Evolutionary conservation across 2,329 filamentous ascomycete genomes (phyloP), one percentile per base, ranked within the genome.

Genomic region (Venturia nashicola): DNA sequence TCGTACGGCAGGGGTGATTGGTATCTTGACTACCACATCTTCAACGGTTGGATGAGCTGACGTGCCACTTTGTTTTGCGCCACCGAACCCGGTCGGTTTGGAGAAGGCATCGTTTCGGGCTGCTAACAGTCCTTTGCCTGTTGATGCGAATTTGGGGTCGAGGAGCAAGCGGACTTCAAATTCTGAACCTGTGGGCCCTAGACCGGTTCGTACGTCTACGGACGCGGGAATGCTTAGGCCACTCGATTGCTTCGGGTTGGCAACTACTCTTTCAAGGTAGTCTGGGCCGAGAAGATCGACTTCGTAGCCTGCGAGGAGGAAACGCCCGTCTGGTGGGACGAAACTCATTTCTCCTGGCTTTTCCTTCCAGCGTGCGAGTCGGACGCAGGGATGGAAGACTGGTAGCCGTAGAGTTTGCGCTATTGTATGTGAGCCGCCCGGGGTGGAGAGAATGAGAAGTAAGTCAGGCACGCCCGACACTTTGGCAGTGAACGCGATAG

Each of bases 381-480:
- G 83, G 9, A 99, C 94, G 70, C 94, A 97, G 0, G 94, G 94
- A 73, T 99, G 94, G 70, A 99, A 99, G 0, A 97, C 91, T 0
- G 93, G 94, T 1, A 96, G 79, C 68, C 95, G 88, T 73, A 99
- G 85, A 43, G 92, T 83, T 67, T 83, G 85, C 18, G 79, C 82
- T 60, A 97, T 81, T 61, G 87, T 87, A 71, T 89, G 87, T n/a
- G 90, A 89, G 0, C 90, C 90, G 0, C 74, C 74, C 5, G 91
- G 89, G 1, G 90, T 88, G 0, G 87, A 88, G 36, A 99, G 81
- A 16, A 83, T 88, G 11, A 99, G 78, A 20, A 91, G 75, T n/a
- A 99, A 82, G 72, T 99, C 93, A 0, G 94, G 94, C 2, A 97
- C 85, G 5, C 94, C 94, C 0, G 93, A 97, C 48, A 99, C 90